phyloP scores from a whole-genome alignment of 2,329 filamentous ascomycete species.

The Metarhizium robertsii region DNA sequence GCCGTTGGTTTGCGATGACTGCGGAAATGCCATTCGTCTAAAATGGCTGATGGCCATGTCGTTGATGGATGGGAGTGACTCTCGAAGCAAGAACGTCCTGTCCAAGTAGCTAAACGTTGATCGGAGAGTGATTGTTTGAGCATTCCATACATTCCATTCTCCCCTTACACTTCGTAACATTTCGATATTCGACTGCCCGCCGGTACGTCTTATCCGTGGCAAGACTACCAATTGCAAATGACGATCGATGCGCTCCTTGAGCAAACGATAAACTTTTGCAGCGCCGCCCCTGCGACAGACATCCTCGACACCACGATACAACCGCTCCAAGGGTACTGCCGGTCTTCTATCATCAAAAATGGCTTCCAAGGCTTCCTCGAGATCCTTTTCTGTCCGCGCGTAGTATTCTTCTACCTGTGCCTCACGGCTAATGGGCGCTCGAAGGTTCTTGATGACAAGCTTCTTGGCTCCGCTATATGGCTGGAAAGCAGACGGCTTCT shows the following conservation, averaged over 20 bases:
- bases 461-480: slow-evolving; percentile 72
- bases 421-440: slow-evolving; percentile 44
- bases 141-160: slow-evolving; percentile 70
- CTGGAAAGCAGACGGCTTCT: slow-evolving; percentile 45
- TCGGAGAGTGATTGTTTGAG: slow-evolving; percentile 62
- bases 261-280: slow-evolving; percentile 53
- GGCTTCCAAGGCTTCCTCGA: slow-evolving; percentile 62
- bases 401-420: slow-evolving; percentile 70
- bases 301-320: slow-evolving; percentile 89
- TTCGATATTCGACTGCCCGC: slow-evolving; percentile 48
- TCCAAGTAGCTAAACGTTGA: slow-evolving; percentile 94
- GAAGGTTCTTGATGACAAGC: slow-evolving; percentile 89
- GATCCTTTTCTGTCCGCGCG: slow-evolving; percentile 61
- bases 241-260: slow-evolving; percentile 56
- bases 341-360: slow-evolving; percentile 61
- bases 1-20: background rate
- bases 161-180: slow-evolving; percentile 46
- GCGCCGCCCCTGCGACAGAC: slow-evolving; percentile 73
- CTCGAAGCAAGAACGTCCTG: slow-evolving; percentile 73
- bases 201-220: slow-evolving; percentile 39
- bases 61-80: slow-evolving; percentile 61
- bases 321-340: slow-evolving; percentile 68
- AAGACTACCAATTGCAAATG: slow-evolving; percentile 58
- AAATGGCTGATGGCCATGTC: slow-evolving; percentile 75
- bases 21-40: slow-evolving; percentile 44